phyloP scores from a whole-genome alignment of 225 moss, liverwort and hornwort genomes.

The Antitrichia curtipendula region DNA sequence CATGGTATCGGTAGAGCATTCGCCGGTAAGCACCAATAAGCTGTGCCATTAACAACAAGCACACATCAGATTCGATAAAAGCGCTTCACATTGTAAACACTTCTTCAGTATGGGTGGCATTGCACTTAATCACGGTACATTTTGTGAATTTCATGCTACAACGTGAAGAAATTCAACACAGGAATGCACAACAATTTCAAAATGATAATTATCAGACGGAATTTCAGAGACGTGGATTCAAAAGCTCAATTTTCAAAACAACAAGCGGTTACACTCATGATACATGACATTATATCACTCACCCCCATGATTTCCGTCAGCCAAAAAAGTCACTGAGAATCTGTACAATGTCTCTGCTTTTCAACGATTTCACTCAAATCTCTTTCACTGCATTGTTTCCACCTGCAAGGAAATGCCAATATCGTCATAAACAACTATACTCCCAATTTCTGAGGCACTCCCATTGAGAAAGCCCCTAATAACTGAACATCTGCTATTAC shows the following conservation, averaged over 20 bases:
- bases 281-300: neutral
- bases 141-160: neutral
- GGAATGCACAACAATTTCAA: neutral
- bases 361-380: neutral
- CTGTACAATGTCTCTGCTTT: neutral
- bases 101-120: neutral
- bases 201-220: neutral
- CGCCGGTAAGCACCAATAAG: constrained; percentile 10
- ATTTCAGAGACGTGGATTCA: neutral
- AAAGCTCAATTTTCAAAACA: neutral
- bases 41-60: constrained; percentile 1
- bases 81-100: neutral
- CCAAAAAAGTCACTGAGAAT: neutral
- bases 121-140: neutral
- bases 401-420: neutral
- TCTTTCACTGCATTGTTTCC: neutral
- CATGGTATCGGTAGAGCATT: constrained; percentile 47
- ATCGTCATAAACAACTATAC: neutral
- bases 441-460: neutral
- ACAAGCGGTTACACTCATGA: neutral
- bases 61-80: neutral
- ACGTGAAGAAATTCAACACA: neutral
- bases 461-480: neutral
- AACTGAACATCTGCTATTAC: neutral
- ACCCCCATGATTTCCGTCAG: constrained; percentile 13